Conservation (phyloP, 1,139 yeast genomes). For the Lodderomyces beijingensis region DNA sequence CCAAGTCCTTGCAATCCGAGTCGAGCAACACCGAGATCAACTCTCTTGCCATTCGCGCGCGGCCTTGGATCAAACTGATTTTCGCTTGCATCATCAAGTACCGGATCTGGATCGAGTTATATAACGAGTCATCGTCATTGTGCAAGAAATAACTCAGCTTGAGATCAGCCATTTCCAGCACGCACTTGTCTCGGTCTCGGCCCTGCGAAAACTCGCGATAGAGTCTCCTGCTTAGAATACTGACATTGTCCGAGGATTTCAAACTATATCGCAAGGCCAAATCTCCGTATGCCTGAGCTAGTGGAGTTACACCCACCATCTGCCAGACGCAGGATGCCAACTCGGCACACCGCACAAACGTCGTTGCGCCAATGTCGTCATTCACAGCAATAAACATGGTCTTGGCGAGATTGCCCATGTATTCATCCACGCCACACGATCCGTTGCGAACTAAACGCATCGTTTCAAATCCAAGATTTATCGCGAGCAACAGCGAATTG, state of each 20-base stretch:
- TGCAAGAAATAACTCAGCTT: background rate
- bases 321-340: constrained; percentile 48
- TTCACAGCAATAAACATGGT: constrained; percentile 52
- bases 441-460: constrained; percentile 50
- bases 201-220: constrained; percentile 34
- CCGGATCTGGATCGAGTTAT: constrained; percentile 35
- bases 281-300: constrained; percentile 44
- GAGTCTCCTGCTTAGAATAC: constrained; percentile 36
- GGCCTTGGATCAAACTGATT: constrained; percentile 34
- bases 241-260: constrained; percentile 32
- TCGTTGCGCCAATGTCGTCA: constrained; percentile 21
- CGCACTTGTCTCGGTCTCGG: background rate
- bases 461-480: constrained; percentile 59
- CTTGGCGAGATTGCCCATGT: constrained; percentile 51
- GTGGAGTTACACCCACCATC: constrained; percentile 42
- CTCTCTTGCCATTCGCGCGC: constrained; percentile 25
- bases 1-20: constrained; percentile 30
- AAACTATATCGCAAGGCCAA: constrained; percentile 38
- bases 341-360: constrained; percentile 46
- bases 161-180: background rate
- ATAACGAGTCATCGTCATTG: constrained; percentile 24
- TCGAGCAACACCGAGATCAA: constrained; percentile 17
- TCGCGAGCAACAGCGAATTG: constrained; percentile 50
- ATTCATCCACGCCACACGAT: constrained; percentile 36
- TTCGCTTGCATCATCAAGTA: constrained; percentile 33